phyloP scores from a whole-genome alignment of 306 rosid genomes.

The Cucumis sativus region DNA sequence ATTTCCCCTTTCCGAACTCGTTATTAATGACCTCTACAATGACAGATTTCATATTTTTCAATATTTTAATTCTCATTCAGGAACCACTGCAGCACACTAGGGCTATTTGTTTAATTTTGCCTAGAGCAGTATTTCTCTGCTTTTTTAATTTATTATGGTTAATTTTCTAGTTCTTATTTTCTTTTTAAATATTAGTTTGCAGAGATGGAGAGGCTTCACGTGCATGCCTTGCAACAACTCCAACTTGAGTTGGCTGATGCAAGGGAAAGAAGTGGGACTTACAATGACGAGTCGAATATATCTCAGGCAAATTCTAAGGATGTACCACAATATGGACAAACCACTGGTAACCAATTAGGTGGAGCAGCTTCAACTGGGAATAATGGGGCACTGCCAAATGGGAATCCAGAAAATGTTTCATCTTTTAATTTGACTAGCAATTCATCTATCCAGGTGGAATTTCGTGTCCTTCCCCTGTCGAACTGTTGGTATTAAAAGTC shows the following conservation, averaged over 20 bases:
- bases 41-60: background rate
- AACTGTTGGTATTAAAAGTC: background rate
- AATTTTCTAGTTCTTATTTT: background rate
- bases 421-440: slow-evolving; percentile 52
- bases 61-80: background rate
- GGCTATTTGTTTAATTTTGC: background rate
- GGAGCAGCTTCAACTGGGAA: slow-evolving; percentile 47
- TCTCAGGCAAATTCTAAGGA: slow-evolving; percentile 49
- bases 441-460: slow-evolving; percentile 49
- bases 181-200: slow-evolving; percentile 46
- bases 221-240: slow-evolving; percentile 76
- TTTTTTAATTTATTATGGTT: background rate
- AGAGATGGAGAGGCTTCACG: slow-evolving; percentile 86
- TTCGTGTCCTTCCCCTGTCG: background rate
- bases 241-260: slow-evolving; percentile 84
- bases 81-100: background rate
- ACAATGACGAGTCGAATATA: slow-evolving; percentile 46
- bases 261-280: slow-evolving; percentile 65
- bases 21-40: background rate
- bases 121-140: background rate
- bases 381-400: slow-evolving; percentile 47
- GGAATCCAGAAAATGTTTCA: slow-evolving; percentile 45
- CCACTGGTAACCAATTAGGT: slow-evolving; percentile 57
- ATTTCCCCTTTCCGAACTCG: background rate
- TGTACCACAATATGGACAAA: slow-evolving; percentile 52